Percentiles rank a stretch among this genome's conserved stretches.
These are phyloP conservation scores for Trichoderma koningiopsis DNA, from an alignment of 2,329 filamentous ascomycete species.

Conservation along the genomic window DNA sequence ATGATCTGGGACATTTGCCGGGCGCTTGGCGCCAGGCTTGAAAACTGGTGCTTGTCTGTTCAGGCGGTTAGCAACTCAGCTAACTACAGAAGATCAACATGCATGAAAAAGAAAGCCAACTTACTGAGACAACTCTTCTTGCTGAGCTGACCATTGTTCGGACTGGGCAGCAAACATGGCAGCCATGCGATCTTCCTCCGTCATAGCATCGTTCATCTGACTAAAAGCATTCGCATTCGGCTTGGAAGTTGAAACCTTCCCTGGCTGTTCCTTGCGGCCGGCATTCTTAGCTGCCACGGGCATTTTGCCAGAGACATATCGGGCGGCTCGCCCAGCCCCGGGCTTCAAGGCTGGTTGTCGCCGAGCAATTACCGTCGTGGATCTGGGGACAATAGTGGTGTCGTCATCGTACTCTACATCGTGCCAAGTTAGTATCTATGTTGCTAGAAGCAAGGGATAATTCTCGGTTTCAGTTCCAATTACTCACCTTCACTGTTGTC, in stretches of 20 bases:
- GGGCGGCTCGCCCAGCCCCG: slow-evolving; percentile 85
- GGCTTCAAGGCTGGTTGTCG: slow-evolving; percentile 81
- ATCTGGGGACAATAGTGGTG: slow-evolving; percentile 93
- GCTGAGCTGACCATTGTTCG: slow-evolving; percentile 89
- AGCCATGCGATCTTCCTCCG: slow-evolving; percentile 90
- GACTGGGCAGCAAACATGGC: slow-evolving; percentile 90
- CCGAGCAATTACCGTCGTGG: slow-evolving; percentile 88
- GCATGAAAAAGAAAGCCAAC: slow-evolving; percentile 34
- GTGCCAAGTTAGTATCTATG: slow-evolving; percentile 34
- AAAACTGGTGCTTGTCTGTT: slow-evolving; percentile 63
- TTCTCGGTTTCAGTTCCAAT: background rate
- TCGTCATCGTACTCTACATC: slow-evolving; percentile 90
- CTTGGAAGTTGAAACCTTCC: slow-evolving; percentile 60
- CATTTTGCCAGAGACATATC: slow-evolving; percentile 96
- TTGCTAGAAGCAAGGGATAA: background rate
- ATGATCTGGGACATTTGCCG: slow-evolving; percentile 81
- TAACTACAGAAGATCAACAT: background rate
- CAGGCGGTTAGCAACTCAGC: slow-evolving; percentile 37
- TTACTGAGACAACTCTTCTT: slow-evolving; percentile 87
- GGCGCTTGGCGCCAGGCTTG: slow-evolving; percentile 65
- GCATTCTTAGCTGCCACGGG: slow-evolving; percentile 83
- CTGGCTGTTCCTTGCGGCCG: slow-evolving; percentile 64
- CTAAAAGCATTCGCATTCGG: slow-evolving; percentile 59
- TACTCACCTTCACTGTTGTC: slow-evolving; percentile 86
- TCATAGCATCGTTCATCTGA: slow-evolving; percentile 77